Evolutionary conservation across 805 yeast genomes (phyloP), one percentile per base, ranked within the genome.

Genomic region (Hermanozyma aechmeae): DNA sequence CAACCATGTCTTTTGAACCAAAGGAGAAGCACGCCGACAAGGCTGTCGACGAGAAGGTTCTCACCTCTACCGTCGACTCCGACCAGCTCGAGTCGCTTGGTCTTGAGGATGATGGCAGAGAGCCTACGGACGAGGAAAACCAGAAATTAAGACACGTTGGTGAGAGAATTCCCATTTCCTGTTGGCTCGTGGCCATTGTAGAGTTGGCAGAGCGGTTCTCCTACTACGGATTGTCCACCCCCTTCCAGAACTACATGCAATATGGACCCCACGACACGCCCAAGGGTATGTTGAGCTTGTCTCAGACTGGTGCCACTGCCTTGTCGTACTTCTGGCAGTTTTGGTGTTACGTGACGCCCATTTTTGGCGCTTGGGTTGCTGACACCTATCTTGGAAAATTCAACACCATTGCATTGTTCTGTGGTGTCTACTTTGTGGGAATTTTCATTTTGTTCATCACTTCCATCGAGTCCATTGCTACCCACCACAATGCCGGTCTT

Each of bases 161-260:
- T 4, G 79, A 68, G 39, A 40, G 34, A 8, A 62, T 74, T 20
- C 79, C 80, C 13, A 23, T 57, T 20, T 51, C 74, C n/a, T 72
- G 75, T 39, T 75, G 74, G 73, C 58, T 71, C 27, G 78, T 76
- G 24, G 79, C 79, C 10, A 33, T 81, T 25, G 83, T 82, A 23
- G 93, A 82, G 58, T 71, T 82, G 37, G 72, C 87, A 27, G 94
- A 82, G 55, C 71, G 94, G 41, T 81, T 82, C 50, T 69, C 89
- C 9, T 82, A 76, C 61, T 82, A 82, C 45, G 92, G 93, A 47
- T 60, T 79, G 35, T 68, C 77, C 26, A 80, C 82, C 34, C 80
- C 84, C 6, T 75, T 82, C 58, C 79, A 73, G 58, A 82, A 82
- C 58, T 81, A 79, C 54, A 78, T 82, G 79, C 82, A 78, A 51